A percentile compares a stretch with the other conserved stretches of the same genome.
These are phyloP conservation scores for Leccinum sublutescens DNA, from an alignment of 768 basidiomycete genomes.

Conservation along the genomic window DNA sequence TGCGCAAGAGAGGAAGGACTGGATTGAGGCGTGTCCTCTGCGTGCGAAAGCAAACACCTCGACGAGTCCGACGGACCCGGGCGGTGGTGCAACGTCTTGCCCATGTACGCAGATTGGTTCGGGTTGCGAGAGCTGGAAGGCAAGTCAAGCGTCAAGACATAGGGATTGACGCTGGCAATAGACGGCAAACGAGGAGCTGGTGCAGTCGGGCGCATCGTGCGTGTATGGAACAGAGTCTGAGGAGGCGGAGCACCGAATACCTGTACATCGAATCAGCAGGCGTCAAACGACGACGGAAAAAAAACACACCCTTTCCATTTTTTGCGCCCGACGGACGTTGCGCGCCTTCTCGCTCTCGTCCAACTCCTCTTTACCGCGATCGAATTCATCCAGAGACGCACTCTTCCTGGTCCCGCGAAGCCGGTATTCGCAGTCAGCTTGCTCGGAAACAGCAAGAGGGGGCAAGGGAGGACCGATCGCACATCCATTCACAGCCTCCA, in stretches of 20 bases:
- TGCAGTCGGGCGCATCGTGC: slow-evolving; percentile 40
- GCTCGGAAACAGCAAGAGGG: slow-evolving; percentile 29
- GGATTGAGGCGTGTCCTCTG: slow-evolving; percentile 12
- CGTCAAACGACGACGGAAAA: not conserved
- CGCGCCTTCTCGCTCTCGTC: slow-evolving; percentile 73
- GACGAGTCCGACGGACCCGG: slow-evolving; percentile 68
- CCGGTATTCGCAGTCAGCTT: slow-evolving; percentile 39
- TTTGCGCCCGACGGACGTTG: slow-evolving; percentile 75
- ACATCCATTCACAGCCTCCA: slow-evolving; percentile 60
- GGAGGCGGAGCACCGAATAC: slow-evolving; percentile 83
- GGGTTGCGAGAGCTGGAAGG: slow-evolving; percentile 36
- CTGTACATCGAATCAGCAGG: slow-evolving; percentile 36
- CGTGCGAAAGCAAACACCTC: slow-evolving; percentile 44
- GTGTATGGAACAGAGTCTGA: slow-evolving; percentile 73
- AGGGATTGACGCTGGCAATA: slow-evolving; percentile 17
- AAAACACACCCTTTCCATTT: slow-evolving; percentile 77
- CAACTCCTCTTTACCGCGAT: slow-evolving; percentile 68
- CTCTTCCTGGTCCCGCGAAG: slow-evolving; percentile 45
- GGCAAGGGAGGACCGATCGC: slow-evolving; percentile 33
- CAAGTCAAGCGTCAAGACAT: slow-evolving; percentile 20
- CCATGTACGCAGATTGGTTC: slow-evolving; percentile 50
- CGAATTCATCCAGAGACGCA: slow-evolving; percentile 49
- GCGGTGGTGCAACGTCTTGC: slow-evolving; percentile 41
- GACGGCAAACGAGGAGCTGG: slow-evolving; percentile 31
- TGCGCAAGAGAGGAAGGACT: slow-evolving; percentile 21